phyloP scores from a whole-genome alignment of 2,329 filamentous ascomycete genomes.

The Cladosporium sp. region DNA sequence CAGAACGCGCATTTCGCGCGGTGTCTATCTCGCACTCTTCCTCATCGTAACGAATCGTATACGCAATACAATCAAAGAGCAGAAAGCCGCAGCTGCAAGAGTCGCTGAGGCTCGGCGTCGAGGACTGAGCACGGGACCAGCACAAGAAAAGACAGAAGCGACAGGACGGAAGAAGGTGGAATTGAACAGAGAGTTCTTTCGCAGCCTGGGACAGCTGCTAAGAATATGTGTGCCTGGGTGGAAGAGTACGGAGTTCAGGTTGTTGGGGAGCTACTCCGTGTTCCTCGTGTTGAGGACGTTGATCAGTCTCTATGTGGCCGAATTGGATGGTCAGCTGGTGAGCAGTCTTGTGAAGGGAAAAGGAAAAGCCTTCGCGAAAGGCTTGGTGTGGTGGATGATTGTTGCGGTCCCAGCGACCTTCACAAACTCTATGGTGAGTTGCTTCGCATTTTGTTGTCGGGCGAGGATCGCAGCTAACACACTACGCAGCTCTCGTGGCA shows the following conservation, averaged over 20 bases:
- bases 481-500: conserved; percentile 81
- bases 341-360: conserved; percentile 89
- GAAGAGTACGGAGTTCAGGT: conserved; percentile 80
- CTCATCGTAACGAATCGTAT: conserved; percentile 82
- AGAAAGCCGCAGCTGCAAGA: conserved; percentile 77
- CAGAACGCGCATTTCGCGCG: conserved; percentile 78
- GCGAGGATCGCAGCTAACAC: background rate
- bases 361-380: conserved; percentile 82
- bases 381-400: conserved; percentile 97
- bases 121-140: conserved; percentile 36
- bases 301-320: conserved; percentile 92
- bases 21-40: conserved; percentile 79
- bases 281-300: conserved; percentile 88
- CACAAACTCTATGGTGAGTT: conserved; percentile 92
- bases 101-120: conserved; percentile 59
- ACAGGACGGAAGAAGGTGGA: conserved; percentile 75
- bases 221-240: conserved; percentile 88
- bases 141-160: conserved; percentile 42
- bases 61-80: conserved; percentile 86
- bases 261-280: conserved; percentile 87
- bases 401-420: conserved; percentile 95
- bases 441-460: background rate
- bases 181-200: conserved; percentile 84
- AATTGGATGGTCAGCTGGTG: conserved; percentile 90
- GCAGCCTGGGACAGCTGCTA: conserved; percentile 73